Base-by-base conservation (phyloP, 108 stramenopile species). In the Cylindrotheca closterium region DNA sequence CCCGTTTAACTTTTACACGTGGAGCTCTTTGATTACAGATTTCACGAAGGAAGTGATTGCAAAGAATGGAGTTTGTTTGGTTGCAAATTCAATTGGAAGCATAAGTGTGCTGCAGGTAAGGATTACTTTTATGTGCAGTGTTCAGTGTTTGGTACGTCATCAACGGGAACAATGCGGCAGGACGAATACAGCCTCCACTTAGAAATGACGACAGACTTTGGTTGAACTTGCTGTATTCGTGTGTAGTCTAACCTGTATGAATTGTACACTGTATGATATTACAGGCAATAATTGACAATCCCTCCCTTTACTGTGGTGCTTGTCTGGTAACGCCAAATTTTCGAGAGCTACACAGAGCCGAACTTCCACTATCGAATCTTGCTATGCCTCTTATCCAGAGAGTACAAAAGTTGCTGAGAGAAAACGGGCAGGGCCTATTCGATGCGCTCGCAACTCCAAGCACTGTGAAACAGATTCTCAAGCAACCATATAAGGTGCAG, bases 31-130 rank as follows among this genome's bases (percentile, higher is more conserved):
- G 48, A 58, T 95, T 30, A 59, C 72, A 0, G 89, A 90, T 53
- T 96, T 93, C 74, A 75, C 65, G 10, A 70, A 69, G 18, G 81
- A 91, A 32, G 65, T 96, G 18, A 71, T 94, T 25, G 58, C 32
- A 30, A 52, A 70, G 3, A 23, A 68, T 32, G 54, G 73, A 31
- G 83, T 91, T 25, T 92, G 87, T 50, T 64, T 98, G 15, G 87
- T 96, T 3, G 85, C 87, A 73, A 98, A 98, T 74, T 93, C 89
- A 29, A 96, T 98, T 58, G 96, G 97, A 3, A 85, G 89, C 32
- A 88, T 91, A 54, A 78, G 78, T 1, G 78, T 86, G 30, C 78
- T 98, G 26, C n/a, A n/a, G n/a, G n/a, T n/a, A n/a, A n/a, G n/a
- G n/a, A n/a, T n/a, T n/a, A n/a, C n/a, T n/a, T n/a, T n/a, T n/a